Conservation (phyloP, 768 basidiomycete species). For the Boletellus ananas region DNA sequence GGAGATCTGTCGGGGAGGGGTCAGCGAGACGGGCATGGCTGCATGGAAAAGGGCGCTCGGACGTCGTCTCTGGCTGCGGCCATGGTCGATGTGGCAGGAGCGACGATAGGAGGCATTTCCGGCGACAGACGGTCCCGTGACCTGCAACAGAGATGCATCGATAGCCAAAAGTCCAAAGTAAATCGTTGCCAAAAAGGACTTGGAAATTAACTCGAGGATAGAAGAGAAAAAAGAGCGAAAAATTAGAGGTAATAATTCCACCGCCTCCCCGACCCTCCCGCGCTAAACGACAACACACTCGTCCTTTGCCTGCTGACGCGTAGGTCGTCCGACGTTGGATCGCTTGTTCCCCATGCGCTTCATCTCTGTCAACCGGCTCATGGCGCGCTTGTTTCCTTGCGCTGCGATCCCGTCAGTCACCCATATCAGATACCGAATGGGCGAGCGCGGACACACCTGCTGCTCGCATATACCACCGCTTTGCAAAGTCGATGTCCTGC, state of each 20-base stretch:
- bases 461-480: conserved; percentile 98
- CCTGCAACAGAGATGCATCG: conserved; percentile 6
- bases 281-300: conserved; percentile 80
- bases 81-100: conserved; percentile 10
- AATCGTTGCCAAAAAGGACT: neutral
- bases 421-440: neutral
- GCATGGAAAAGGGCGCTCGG: conserved; percentile 10
- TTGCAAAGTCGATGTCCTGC: conserved; percentile 92
- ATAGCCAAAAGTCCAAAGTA: conserved; percentile 11
- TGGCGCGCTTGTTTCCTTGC: conserved; percentile 97
- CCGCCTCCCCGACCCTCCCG: neutral
- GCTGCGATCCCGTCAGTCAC: conserved; percentile 43
- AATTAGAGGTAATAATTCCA: conserved; percentile 7
- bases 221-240: neutral
- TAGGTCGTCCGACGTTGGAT: conserved; percentile 76
- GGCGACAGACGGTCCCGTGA: no score
- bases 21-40: conserved; percentile 1
- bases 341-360: conserved; percentile 84
- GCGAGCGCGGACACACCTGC: conserved; percentile 62
- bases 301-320: conserved; percentile 88
- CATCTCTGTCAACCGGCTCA: conserved; percentile 93
- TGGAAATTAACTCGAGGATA: neutral
- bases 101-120: conserved; percentile 15
- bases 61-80: conserved; percentile 29
- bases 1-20: conserved; percentile 38